These are phyloP conservation scores for Solanum virginianum DNA, from an alignment of 257 asterid species.

Conservation along the genomic window DNA sequence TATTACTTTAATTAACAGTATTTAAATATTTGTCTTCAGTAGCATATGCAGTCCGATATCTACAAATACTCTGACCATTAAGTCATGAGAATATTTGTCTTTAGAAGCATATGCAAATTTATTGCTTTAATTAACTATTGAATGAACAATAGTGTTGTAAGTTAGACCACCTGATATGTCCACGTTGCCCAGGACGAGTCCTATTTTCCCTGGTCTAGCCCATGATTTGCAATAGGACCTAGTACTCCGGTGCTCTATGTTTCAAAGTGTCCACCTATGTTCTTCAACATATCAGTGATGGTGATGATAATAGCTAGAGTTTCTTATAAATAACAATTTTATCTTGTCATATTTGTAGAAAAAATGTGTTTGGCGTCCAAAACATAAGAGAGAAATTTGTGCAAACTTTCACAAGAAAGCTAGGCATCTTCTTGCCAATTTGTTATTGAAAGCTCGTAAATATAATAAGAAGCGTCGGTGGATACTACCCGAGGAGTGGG, in stretches of 20 bases:
- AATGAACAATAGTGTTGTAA: neutral
- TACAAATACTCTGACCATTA: slow-evolving; percentile 75
- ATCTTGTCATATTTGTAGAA: too few species aligned
- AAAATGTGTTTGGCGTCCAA: too few species aligned
- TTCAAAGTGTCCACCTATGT: slow-evolving; percentile 68
- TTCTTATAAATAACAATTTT: neutral
- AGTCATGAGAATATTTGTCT: slow-evolving; percentile 25
- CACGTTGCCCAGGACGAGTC: slow-evolving; percentile 72
- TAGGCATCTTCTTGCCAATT: too few species aligned
- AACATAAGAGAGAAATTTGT: too few species aligned
- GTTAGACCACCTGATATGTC: slow-evolving; percentile 65
- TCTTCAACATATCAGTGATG: slow-evolving; percentile 22
- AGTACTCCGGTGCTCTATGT: slow-evolving; percentile 62
- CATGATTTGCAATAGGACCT: slow-evolving; percentile 75
- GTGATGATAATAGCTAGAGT: neutral
- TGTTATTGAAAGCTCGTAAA: too few species aligned
- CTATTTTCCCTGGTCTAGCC: slow-evolving; percentile 63
- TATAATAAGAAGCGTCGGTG: too few species aligned
- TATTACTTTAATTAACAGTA: too few species aligned
- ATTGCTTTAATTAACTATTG: slow-evolving; percentile 15
- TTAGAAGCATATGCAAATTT: too few species aligned
- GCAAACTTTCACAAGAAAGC: too few species aligned
- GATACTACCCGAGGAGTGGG: too few species aligned
- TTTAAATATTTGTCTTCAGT: slow-evolving; percentile 18
- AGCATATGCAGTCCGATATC: slow-evolving; percentile 78